Percentiles rank a stretch among this genome's conserved stretches.
phyloP scores from a whole-genome alignment of 2,329 filamentous ascomycete species.

The Aspergillus viridinutans region DNA sequence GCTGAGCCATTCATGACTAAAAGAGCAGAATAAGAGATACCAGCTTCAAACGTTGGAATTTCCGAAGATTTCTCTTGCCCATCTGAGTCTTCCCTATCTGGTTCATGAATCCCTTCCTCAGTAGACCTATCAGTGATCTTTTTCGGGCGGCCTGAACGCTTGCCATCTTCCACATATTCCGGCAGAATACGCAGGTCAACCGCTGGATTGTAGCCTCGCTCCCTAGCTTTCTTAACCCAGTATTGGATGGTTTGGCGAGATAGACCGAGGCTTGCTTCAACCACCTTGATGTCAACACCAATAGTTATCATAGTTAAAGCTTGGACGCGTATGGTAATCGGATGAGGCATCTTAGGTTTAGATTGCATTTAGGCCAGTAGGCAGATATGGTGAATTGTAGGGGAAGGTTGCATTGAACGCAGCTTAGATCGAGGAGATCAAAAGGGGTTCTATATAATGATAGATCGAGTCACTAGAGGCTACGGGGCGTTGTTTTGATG shows the following conservation, averaged over 20 bases:
- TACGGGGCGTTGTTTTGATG: not conserved
- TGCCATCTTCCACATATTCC: conserved; percentile 5
- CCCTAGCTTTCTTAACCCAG: not conserved
- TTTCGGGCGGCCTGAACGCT: not conserved
- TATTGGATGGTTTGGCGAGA: not conserved
- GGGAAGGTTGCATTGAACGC: not conserved
- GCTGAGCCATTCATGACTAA: not conserved
- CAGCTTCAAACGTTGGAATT: not conserved
- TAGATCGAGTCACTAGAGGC: not conserved
- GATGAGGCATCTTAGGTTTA: not conserved
- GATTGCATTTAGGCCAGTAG: not conserved
- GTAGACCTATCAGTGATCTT: not conserved
- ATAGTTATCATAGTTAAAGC: not conserved
- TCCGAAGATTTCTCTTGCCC: not conserved
- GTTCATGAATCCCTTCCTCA: not conserved
- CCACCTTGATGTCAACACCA: not conserved
- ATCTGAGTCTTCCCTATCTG: not conserved
- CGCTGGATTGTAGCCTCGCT: conserved; percentile 2
- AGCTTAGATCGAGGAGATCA: not conserved
- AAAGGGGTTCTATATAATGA: not conserved
- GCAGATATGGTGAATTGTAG: not conserved
- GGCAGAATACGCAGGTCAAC: not conserved
- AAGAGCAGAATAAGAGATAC: not conserved
- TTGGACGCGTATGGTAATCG: not conserved
- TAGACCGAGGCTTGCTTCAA: not conserved